phyloP scores from a whole-genome alignment of 2,329 filamentous ascomycete species.

The Aspergillus neoniger region DNA sequence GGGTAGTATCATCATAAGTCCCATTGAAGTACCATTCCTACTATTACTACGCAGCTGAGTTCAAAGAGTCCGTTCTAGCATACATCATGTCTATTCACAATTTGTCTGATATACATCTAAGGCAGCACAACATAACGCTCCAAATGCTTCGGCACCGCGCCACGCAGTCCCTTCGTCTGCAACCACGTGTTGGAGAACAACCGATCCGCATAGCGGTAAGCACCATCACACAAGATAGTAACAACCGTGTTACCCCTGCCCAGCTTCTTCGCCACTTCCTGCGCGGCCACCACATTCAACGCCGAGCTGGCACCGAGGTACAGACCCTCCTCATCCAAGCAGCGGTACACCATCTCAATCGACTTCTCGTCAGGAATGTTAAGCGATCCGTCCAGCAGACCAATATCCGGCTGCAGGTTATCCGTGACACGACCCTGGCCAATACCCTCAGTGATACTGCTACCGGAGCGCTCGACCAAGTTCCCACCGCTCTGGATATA shows the following conservation, averaged over 20 bases:
- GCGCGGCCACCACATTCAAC: slow-evolving; percentile 91
- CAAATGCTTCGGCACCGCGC: slow-evolving; percentile 78
- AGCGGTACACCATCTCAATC: slow-evolving; percentile 96
- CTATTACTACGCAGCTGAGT: no score
- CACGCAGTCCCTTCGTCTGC: slow-evolving; percentile 77
- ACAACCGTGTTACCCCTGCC: slow-evolving; percentile 89
- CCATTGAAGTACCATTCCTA: no score
- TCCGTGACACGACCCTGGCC: slow-evolving; percentile 96
- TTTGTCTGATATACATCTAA: background rate
- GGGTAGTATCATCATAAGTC: no score
- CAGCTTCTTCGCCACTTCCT: slow-evolving; percentile 87
- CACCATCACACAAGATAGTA: slow-evolving; percentile 90
- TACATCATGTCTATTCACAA: background rate
- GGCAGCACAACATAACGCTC: slow-evolving; percentile 94
- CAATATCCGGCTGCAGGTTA: slow-evolving; percentile 84
- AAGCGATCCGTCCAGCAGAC: slow-evolving; percentile 79
- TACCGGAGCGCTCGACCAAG: slow-evolving; percentile 76
- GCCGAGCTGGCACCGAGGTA: slow-evolving; percentile 94
- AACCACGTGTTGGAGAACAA: slow-evolving; percentile 93
- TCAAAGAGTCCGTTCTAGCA: no score
- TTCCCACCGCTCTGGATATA: slow-evolving; percentile 86
- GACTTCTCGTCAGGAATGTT: slow-evolving; percentile 89
- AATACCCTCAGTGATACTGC: slow-evolving; percentile 96
- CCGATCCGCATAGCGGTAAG: slow-evolving; percentile 94
- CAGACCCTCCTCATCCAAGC: slow-evolving; percentile 90